phyloP scores from a whole-genome alignment of 805 yeast genomes.

The Spathaspora arborariae region DNA sequence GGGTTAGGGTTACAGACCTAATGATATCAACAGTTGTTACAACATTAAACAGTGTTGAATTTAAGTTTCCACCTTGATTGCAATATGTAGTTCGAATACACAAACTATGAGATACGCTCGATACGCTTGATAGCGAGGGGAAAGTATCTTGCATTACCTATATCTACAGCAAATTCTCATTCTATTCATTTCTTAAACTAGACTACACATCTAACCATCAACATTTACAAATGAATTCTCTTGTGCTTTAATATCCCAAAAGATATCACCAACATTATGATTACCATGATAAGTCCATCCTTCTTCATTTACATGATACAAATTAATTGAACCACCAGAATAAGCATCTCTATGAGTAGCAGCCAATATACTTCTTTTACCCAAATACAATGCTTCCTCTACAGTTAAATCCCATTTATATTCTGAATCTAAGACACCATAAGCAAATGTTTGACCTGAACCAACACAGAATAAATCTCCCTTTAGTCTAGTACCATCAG shows the following conservation, averaged over 20 bases:
- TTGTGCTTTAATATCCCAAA: slow-evolving; percentile 86
- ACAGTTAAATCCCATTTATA: slow-evolving; percentile 88
- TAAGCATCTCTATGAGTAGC: slow-evolving; percentile 98
- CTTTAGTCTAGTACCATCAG: slow-evolving; percentile 92
- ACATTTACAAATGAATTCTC: slow-evolving; percentile 91
- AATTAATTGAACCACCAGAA: slow-evolving; percentile 94
- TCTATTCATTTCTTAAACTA: no score
- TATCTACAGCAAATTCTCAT: neutral
- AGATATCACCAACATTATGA: slow-evolving; percentile 82
- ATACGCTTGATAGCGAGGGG: no score
- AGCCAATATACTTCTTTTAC: slow-evolving; percentile 93
- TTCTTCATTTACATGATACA: slow-evolving; percentile 86
- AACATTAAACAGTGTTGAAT: no score
- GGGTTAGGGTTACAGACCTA: slow-evolving; percentile 2
- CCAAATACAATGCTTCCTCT: slow-evolving; percentile 91
- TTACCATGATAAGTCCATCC: slow-evolving; percentile 98
- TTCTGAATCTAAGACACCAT: slow-evolving; percentile 93
- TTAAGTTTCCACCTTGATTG: no score
- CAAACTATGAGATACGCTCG: no score
- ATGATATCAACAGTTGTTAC: no score
- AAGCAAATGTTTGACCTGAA: slow-evolving; percentile 98
- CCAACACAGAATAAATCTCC: slow-evolving; percentile 98
- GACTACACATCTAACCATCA: slow-evolving; percentile 30
- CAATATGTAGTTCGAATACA: no score
- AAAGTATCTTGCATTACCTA: neutral